Conservation (phyloP, 176 grass and related monocot genomes). For the Melocanna baccifera region DNA sequence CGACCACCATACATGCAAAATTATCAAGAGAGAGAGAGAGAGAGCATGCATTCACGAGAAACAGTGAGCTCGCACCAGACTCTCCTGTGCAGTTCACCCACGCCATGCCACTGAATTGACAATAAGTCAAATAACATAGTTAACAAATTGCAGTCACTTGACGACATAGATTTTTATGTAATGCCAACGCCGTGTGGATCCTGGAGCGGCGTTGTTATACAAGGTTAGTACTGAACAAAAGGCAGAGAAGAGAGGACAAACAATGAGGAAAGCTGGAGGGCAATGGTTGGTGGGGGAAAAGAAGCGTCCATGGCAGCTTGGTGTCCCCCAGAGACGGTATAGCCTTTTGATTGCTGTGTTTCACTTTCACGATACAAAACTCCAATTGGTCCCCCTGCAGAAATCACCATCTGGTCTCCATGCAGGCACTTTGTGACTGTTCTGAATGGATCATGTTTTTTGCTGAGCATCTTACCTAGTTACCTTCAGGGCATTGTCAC, state of each 20-base stretch:
- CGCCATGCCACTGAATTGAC: not conserved
- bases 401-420: constrained; percentile 49
- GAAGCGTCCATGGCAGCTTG: constrained; percentile 10
- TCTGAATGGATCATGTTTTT: not conserved
- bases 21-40: too few relatives aligned
- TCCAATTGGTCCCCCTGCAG: constrained; percentile 28
- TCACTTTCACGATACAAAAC: not conserved
- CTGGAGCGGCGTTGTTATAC: not conserved
- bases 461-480: not conserved
- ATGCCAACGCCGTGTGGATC: not conserved
- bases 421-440: constrained; percentile 13
- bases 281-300: not conserved
- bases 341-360: not conserved
- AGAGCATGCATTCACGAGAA: not conserved
- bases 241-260: not conserved
- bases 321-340: not conserved
- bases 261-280: not conserved
- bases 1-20: too few relatives aligned
- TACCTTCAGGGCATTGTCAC: not conserved
- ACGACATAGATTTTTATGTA: not conserved
- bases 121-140: too few relatives aligned
- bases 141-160: not conserved
- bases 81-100: not conserved
- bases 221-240: not conserved
- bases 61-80: not conserved